These are phyloP conservation scores for Calvatia gigantea DNA, from an alignment of 768 basidiomycete species.

Conservation along the genomic window DNA sequence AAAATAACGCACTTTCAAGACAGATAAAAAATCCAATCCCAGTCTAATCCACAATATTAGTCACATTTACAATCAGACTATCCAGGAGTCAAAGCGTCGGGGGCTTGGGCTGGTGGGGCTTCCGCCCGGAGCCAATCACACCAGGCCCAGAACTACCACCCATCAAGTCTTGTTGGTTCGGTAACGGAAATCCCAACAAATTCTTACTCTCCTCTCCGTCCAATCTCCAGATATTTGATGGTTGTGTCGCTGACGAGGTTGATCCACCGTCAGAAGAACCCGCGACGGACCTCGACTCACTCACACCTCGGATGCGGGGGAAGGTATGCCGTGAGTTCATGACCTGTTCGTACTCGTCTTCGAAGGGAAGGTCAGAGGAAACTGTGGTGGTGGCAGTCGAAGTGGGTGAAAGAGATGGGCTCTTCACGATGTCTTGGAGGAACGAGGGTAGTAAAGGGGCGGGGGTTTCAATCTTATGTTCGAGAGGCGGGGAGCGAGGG, in stretches of 20 bases:
- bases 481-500: slow-evolving; percentile 10
- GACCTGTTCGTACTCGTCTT: slow-evolving; percentile 53
- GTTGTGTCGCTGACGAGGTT: neutral
- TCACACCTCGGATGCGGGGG: slow-evolving; percentile 24
- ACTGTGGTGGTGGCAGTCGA: slow-evolving; percentile 52
- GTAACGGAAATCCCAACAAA: slow-evolving; percentile 46
- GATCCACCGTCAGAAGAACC: slow-evolving; percentile 7
- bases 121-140: slow-evolving; percentile 8
- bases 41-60: slow-evolving; percentile 1
- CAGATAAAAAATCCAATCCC: slow-evolving; percentile 8
- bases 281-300: slow-evolving; percentile 18
- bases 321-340: slow-evolving; percentile 23
- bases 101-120: neutral
- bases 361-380: slow-evolving; percentile 62
- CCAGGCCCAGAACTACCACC: neutral
- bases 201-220: slow-evolving; percentile 68
- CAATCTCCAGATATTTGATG: slow-evolving; percentile 63
- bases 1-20: slow-evolving; percentile 8
- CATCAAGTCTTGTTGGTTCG: slow-evolving; percentile 33
- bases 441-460: slow-evolving; percentile 72
- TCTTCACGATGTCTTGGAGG: slow-evolving; percentile 70
- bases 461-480: slow-evolving; percentile 31
- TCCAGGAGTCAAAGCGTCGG: neutral
- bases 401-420: slow-evolving; percentile 57
- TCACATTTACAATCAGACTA: neutral